Base-by-base conservation (phyloP, 1,284 basidiomycete species). In the Entoloma clypeatum region DNA sequence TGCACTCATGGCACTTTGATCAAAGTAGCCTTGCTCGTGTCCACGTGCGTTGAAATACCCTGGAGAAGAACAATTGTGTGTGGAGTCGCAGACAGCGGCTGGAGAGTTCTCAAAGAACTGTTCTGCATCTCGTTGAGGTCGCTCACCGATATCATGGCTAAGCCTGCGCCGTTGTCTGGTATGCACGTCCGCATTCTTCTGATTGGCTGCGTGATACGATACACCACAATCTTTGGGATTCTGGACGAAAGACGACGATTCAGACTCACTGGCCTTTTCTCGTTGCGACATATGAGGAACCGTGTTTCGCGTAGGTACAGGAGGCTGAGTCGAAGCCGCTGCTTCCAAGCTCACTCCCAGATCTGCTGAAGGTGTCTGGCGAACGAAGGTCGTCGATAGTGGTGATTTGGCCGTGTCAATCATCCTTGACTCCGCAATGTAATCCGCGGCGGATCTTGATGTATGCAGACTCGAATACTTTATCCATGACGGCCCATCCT, bases 401-500 rank as follows among this genome's bases (percentile, higher is more conserved):
- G 31, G 32, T 19, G 38, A 23, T 17, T 38, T 21, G 5, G 29
- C 18, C 13, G 30, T 16, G 5, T 36, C 39, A 4, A 9, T 3
- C 25, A 27, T 11, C 29, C 35, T 31, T 17, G 34, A 17, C 34
- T 38, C 30, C 16, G 21, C 10, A 22, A 10, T 32, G 17, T 10
- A 24, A 5, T 33, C 16, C 7, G 6, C 10, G 38, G 18, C 16
- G 32, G 33, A 10, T 32, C 28, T 48, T 13, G 24, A 4, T 9
- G 35, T 16, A 16, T 19, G 14, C 19, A 25, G 25, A 14, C 35
- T 39, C 28, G 21, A 13, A 26, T 28, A 47, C 43, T 47, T 48
- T 38, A 49, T 45, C 45, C 45, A 52, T 5, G 47, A 35, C 3
- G 45, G 44, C 25, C 18, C 38, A 13, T 64, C 63, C 44, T 65